Base-by-base conservation (phyloP, 176 grass and related monocot genomes). In the Carex parvula region DNA sequence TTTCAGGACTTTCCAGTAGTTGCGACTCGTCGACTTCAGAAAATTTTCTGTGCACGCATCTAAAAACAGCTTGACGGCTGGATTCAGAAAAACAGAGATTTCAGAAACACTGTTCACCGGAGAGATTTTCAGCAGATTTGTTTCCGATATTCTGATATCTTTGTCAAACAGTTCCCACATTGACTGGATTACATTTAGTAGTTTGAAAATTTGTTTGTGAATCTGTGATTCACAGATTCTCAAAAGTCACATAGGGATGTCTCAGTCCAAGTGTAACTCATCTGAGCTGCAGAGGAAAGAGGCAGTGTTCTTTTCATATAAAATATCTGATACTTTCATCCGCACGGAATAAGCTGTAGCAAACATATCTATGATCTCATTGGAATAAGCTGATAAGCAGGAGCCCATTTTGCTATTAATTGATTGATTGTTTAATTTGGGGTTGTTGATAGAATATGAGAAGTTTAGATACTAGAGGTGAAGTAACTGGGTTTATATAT, bases 271-370 rank as follows among this genome's bases (percentile, higher is more conserved):
- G 30, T 80, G 4, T 70, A 94, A 90, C 87, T 94, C 95, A 84
- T 98, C 91, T 24, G 91, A 76, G 86, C 84, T 86, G 86, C 92
- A 98, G 10, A 98, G n/a, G 84, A 98, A 90, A 63, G 41, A 15
- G 6, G 35, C 41, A 10, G 50, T 10, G 2, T 73, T 18, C 22
- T 60, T 13, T 5, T 14, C 1, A 5, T 57, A 63, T 24, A 97
- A 83, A 13, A 86, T 88, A 56, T 92, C 87, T 37, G 66, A 18
- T 37, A 75, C 90, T 74, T 73, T 90, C 30, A 69, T 56, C 0
- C 79, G 66, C 10, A 20, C 35, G 13, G 78, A n/a, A 66, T 87
- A 90, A 3, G 85, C 89, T n/a, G 87, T 86, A 46, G 46, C 9
- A 6, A 7, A 46, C 37, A 1, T 41, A 17, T 32, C 22, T n/a